These are phyloP conservation scores for Paratinospora sagittata DNA, from an alignment of 164 flowering plant genomes.

Conservation along the genomic window DNA sequence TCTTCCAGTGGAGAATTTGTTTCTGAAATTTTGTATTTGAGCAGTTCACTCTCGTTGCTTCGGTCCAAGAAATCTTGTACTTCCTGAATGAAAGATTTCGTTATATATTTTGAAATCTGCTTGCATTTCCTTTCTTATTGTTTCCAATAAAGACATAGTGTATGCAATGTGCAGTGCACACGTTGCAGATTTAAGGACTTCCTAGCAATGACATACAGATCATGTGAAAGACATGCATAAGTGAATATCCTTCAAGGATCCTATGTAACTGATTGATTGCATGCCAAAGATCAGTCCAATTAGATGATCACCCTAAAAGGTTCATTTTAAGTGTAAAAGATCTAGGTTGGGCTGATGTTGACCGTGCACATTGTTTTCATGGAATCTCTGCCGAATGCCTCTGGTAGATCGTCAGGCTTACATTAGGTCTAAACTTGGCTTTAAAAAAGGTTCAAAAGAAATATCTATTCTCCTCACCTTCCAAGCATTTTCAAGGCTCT, in stretches of 20 bases:
- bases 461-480: constrained; percentile 44
- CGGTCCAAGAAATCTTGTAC: constrained; percentile 68
- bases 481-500: constrained; percentile 94
- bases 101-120: not conserved
- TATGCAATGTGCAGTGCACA: not conserved
- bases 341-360: not conserved
- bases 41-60: constrained; percentile 47
- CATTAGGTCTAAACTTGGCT: not conserved
- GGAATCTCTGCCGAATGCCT: not conserved
- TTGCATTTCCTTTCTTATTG: not conserved
- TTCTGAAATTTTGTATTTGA: constrained; percentile 30
- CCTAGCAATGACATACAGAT: not conserved
- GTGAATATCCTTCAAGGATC: not conserved
- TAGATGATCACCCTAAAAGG: constrained; percentile 1
- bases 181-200: not conserved
- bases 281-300: not conserved
- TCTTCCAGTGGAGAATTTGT: constrained; percentile 54
- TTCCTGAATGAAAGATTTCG: constrained; percentile 40
- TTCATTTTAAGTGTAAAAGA: not conserved
- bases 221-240: not conserved
- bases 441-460: not conserved
- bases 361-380: not conserved
- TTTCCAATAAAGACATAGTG: not conserved
- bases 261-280: not conserved
- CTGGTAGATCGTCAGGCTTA: not conserved